These are phyloP conservation scores for Boletus coccyginus DNA, from an alignment of 768 basidiomycete species.

Conservation along the genomic window DNA sequence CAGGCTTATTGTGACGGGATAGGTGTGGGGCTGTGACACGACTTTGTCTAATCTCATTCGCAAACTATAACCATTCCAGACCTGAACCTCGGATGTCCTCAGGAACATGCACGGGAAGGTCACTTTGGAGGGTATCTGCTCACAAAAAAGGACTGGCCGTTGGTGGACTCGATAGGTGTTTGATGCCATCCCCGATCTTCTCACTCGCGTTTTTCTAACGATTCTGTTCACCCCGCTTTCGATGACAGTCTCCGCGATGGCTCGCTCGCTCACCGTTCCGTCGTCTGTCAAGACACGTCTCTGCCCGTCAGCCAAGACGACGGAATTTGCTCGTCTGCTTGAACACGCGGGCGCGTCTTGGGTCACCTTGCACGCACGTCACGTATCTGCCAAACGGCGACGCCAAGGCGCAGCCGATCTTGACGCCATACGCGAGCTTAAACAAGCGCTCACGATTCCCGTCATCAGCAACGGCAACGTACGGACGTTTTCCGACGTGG, in stretches of 20 bases:
- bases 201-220: not conserved
- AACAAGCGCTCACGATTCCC: constrained; percentile 48
- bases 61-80: constrained; percentile 42
- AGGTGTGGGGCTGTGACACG: constrained; percentile 40
- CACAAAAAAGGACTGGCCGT: constrained; percentile 67
- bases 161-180: constrained; percentile 62
- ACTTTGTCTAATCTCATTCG: not conserved
- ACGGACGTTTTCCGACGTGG: constrained; percentile 53
- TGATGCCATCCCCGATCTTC: not conserved
- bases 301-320: constrained; percentile 52
- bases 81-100: constrained; percentile 80
- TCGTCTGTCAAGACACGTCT: constrained; percentile 62
- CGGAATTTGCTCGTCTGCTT: constrained; percentile 53
- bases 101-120: constrained; percentile 59
- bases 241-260: constrained; percentile 58
- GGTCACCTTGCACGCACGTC: constrained; percentile 72
- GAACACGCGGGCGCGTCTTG: constrained; percentile 68
- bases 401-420: constrained; percentile 73
- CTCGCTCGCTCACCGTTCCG: constrained; percentile 59
- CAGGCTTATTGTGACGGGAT: constrained; percentile 65
- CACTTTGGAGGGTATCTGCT: constrained; percentile 80
- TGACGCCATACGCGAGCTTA: constrained; percentile 53
- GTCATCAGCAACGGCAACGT: constrained; percentile 83
- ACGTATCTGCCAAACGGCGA: constrained; percentile 65
- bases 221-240: no score